Percentiles rank a stretch among this genome's conserved stretches.
Conservation (phyloP, 2,329 filamentous ascomycete genomes). For the Hypoxylon sp. region DNA sequence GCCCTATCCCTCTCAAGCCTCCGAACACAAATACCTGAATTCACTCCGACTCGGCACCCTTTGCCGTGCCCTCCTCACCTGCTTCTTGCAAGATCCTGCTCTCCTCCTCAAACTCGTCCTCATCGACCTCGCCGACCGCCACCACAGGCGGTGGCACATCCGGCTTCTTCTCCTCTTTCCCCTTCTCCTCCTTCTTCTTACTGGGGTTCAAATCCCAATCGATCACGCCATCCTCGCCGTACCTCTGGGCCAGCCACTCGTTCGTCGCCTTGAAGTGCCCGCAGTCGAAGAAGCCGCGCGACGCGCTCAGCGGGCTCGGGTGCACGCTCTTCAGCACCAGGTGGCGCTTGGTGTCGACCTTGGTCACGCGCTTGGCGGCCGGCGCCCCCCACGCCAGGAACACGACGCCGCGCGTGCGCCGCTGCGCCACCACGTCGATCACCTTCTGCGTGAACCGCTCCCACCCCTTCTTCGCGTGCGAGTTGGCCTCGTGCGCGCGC, state of each 20-base stretch:
- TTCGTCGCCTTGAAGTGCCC: constrained; percentile 87
- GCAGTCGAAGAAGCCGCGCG: constrained; percentile 85
- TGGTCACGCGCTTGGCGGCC: constrained; percentile 83
- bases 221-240: constrained; percentile 85
- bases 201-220: constrained; percentile 79
- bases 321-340: constrained; percentile 89
- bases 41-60: constrained; percentile 20
- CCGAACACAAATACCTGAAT: not conserved
- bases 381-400: constrained; percentile 95
- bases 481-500: constrained; percentile 88
- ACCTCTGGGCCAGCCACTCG: constrained; percentile 83
- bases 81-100: constrained; percentile 51
- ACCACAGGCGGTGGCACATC: constrained; percentile 44
- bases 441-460: constrained; percentile 92
- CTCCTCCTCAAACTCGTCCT: constrained; percentile 49
- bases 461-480: constrained; percentile 90
- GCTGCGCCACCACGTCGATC: constrained; percentile 87
- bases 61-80: constrained; percentile 47
- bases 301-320: constrained; percentile 91
- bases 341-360: constrained; percentile 81
- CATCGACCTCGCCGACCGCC: constrained; percentile 47
- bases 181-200: constrained; percentile 34
- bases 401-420: constrained; percentile 85
- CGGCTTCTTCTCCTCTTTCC: constrained; percentile 24
- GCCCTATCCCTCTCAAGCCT: constrained; percentile 11